These are phyloP conservation scores for Arthroderma sp. DNA, from an alignment of 2,329 filamentous ascomycete genomes.

Conservation along the genomic window DNA sequence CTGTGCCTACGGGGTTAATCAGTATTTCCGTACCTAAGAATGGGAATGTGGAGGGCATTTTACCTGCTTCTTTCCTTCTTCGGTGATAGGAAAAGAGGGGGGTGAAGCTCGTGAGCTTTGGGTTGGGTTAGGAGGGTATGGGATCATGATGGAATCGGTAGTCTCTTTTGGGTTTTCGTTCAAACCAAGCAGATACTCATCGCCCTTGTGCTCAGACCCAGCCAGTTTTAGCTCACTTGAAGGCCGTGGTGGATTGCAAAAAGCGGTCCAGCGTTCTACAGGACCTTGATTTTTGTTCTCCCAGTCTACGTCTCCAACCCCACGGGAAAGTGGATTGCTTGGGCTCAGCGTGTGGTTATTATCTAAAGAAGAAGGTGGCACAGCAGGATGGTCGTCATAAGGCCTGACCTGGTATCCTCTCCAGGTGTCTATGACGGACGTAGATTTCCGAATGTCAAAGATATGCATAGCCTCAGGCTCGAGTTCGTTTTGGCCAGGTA, in stretches of 20 bases:
- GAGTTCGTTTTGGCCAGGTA: slow-evolving; percentile 1
- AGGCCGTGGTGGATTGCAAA: no score
- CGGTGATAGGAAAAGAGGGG: slow-evolving; percentile 9
- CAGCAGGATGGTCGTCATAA: neutral
- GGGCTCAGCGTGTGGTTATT: no score
- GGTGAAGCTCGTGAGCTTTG: neutral
- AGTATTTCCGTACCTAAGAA: slow-evolving; percentile 1
- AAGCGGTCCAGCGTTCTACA: no score
- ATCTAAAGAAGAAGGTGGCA: neutral
- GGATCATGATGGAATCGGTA: no score
- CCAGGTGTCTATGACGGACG: slow-evolving; percentile 28
- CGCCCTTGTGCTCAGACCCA: no score
- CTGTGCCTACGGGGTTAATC: slow-evolving; percentile 11
- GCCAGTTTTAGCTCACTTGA: no score
- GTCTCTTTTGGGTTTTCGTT: no score
- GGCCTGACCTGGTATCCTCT: slow-evolving; percentile 18
- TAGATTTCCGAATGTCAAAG: slow-evolving; percentile 33
- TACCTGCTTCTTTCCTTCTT: slow-evolving; percentile 16
- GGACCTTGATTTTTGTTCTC: no score
- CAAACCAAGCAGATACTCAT: no score
- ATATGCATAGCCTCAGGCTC: slow-evolving; percentile 27
- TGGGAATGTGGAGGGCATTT: neutral
- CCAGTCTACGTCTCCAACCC: no score
- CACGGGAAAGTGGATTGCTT: no score
- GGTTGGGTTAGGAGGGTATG: neutral